phyloP scores from a whole-genome alignment of 2,329 filamentous ascomycete species.

The Pseudonectria foliicola region DNA sequence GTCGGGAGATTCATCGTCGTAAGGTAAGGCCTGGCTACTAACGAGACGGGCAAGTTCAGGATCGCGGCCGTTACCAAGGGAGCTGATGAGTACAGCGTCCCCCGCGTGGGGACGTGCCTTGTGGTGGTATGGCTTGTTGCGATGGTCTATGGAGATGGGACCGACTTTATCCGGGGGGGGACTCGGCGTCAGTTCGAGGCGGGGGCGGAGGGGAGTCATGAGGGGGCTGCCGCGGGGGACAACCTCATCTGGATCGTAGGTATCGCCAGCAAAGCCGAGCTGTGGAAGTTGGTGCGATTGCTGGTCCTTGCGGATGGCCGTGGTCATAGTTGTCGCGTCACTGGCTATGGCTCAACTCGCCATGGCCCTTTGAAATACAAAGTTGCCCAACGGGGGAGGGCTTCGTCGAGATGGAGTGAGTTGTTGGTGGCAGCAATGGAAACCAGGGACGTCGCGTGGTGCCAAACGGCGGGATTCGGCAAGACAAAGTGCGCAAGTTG shows the following conservation, averaged over 20 bases:
- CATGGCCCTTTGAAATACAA: conserved; percentile 22
- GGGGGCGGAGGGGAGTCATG: conserved; percentile 28
- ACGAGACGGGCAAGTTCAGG: conserved; percentile 58
- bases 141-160: conserved; percentile 25
- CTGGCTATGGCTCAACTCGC: conserved; percentile 25
- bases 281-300: conserved; percentile 23
- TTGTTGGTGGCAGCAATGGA: conserved; percentile 2
- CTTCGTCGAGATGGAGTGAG: conserved; percentile 8
- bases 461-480: too few species aligned
- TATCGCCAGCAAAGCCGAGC: conserved; percentile 24
- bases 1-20: conserved; percentile 27
- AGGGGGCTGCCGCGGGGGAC: conserved; percentile 34
- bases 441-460: not conserved
- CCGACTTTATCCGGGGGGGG: conserved; percentile 31
- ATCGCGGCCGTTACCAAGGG: conserved; percentile 55
- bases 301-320: conserved; percentile 26
- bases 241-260: conserved; percentile 39
- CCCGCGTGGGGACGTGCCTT: conserved; percentile 52
- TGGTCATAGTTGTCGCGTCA: conserved; percentile 26
- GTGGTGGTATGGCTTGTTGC: conserved; percentile 44
- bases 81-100: conserved; percentile 60
- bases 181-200: conserved; percentile 25
- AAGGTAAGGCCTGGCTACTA: conserved; percentile 44
- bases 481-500: too few species aligned
- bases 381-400: conserved; percentile 8